Percentiles rank a stretch among this genome's conserved stretches.
Evolutionary conservation across 2,329 filamentous ascomycete species (phyloP).

Genomic region (Cladosporium colombiae): DNA sequence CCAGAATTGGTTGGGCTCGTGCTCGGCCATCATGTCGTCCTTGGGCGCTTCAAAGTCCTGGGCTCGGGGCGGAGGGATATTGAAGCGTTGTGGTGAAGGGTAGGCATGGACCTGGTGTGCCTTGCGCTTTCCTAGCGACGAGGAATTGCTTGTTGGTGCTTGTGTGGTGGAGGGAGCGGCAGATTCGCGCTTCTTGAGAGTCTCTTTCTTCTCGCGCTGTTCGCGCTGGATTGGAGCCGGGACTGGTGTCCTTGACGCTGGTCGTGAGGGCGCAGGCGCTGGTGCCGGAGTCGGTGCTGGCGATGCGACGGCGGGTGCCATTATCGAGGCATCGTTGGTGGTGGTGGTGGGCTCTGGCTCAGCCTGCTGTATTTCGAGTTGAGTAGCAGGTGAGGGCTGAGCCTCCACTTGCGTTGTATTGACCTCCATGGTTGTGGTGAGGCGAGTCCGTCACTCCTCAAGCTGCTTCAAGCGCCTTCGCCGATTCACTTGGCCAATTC

Average conservation of each 20-base stretch:
- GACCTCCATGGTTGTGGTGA: not conserved
- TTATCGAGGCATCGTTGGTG: not conserved
- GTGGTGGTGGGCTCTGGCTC: not conserved
- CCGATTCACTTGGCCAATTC: not conserved
- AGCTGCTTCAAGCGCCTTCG: not conserved
- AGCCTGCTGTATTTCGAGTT: not conserved
- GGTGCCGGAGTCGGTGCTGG: constrained; percentile 7
- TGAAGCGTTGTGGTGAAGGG: constrained; percentile 53
- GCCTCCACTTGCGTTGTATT: not conserved
- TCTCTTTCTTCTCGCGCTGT: constrained; percentile 53
- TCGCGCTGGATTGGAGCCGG: constrained; percentile 48
- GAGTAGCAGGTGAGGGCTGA: not conserved
- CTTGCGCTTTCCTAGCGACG: constrained; percentile 38
- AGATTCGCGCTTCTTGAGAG: constrained; percentile 55
- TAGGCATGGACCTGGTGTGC: constrained; percentile 38
- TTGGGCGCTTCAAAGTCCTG: constrained; percentile 53
- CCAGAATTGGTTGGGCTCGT: constrained; percentile 48
- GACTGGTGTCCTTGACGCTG: constrained; percentile 35
- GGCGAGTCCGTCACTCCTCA: not conserved
- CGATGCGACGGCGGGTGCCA: constrained; percentile 4
- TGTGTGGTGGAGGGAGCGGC: constrained; percentile 38
- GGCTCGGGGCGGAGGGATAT: constrained; percentile 49
- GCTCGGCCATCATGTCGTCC: constrained; percentile 48
- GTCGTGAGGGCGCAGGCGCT: constrained; percentile 40
- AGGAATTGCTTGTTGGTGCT: constrained; percentile 40